Evolutionary conservation across 2,329 filamentous ascomycete species (phyloP).

Genomic region (Exophiala xenobiotica): DNA sequence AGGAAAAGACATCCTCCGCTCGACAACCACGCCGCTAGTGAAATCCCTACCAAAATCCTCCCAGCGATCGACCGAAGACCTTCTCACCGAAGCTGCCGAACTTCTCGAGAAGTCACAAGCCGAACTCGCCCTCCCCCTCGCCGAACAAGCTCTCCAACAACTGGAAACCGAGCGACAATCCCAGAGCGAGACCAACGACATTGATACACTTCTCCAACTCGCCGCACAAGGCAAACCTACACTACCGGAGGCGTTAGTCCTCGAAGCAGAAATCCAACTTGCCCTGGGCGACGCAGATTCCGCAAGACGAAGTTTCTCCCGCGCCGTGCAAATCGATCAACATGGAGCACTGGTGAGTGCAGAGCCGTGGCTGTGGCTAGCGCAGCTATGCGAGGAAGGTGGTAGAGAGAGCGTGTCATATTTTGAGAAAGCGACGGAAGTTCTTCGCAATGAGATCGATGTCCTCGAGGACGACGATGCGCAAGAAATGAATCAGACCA

Average conservation of each 20-base stretch:
- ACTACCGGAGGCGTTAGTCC: conserved; percentile 60
- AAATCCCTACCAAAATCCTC: conserved; percentile 45
- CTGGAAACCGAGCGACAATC: conserved; percentile 31
- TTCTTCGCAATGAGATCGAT: conserved; percentile 59
- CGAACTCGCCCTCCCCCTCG: conserved; percentile 56
- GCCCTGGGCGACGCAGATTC: conserved; percentile 78
- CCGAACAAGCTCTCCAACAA: conserved; percentile 51
- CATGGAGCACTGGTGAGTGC: conserved; percentile 69
- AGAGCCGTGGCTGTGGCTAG: conserved; percentile 71
- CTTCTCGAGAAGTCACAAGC: conserved; percentile 60
- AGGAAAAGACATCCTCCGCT: conserved; percentile 24
- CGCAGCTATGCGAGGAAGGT: conserved; percentile 73
- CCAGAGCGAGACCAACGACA: too few species aligned
- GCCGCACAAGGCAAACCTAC: conserved; percentile 29
- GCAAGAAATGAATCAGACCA: conserved; percentile 33
- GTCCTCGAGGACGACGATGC: conserved; percentile 31
- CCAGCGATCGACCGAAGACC: conserved; percentile 53
- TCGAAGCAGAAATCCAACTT: conserved; percentile 78
- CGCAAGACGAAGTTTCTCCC: conserved; percentile 69
- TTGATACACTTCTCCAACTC: conserved; percentile 26
- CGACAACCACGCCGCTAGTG: conserved; percentile 31
- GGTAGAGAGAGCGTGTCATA: conserved; percentile 60
- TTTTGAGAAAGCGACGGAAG: conserved; percentile 65
- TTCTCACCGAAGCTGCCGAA: conserved; percentile 57
- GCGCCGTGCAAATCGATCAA: conserved; percentile 72